Base-by-base conservation (phyloP, 768 basidiomycete species). In the Boletus sensibilis region DNA sequence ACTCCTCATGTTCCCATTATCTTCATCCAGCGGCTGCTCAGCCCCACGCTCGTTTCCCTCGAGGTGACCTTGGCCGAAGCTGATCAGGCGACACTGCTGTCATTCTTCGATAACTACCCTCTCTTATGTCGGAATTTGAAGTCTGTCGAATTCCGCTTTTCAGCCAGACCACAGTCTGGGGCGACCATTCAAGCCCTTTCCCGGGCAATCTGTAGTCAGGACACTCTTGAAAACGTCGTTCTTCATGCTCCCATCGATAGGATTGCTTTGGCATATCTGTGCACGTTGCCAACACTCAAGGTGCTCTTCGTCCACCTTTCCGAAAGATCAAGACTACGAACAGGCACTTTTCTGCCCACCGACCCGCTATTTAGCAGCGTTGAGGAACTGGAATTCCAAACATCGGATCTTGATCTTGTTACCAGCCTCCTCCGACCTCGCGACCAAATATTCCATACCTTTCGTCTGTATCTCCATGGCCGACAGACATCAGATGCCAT, bases 61-160 rank as follows among this genome's bases (percentile, higher is more conserved):
- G 1, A 25, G 0, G 61, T 20, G 3, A 46, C 11, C 6, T 34
- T 63, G 21, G 2, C 10, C 16, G 61, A 59, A 31, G 43, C 7
- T 12, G 61, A 64, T n/a, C 45, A 33, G 13, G 37, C 27, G 7
- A 52, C 45, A 31, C 6, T 59, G 1, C n/a, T 35, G 1, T 61
- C 58, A 8, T 57, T 64, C 50, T 23, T 64, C 37, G 47, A 64
- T 2, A 43, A 12, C 35, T 64, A 47, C 14, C 52, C 53, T n/a
- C 33, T 35, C 10, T 10, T 41, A 0, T 56, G 58, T 44, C 55
- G 2, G 10, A 54, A 52, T 20, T 14, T 56, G 45, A 56, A 46
- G 31, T 49, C 49, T 10, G 5, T 60, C 27, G 14, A 37, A 20
- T 44, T 64, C 16, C 10, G 31, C 13, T 60, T 60, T 29, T 13